Conservation (phyloP, 768 basidiomycete genomes). For the Sistotremastrum suecicum region DNA sequence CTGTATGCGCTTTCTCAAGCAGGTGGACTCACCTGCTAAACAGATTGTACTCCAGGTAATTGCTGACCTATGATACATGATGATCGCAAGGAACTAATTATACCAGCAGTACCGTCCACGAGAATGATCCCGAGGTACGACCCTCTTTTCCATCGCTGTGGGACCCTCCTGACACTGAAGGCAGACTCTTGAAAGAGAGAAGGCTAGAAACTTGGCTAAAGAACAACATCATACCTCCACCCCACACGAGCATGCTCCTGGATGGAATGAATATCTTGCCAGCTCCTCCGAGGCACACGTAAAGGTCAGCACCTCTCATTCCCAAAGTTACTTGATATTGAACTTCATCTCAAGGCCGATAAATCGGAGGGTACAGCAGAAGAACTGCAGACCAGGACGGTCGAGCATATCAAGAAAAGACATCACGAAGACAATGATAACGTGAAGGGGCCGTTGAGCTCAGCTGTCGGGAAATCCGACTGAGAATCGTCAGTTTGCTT, state of each 20-base stretch:
- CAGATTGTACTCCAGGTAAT: too few relatives aligned
- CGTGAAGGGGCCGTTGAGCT: too few relatives aligned
- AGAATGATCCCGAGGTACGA: slow-evolving; percentile 40
- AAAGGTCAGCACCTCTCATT: slow-evolving; percentile 27
- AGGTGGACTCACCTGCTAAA: too few relatives aligned
- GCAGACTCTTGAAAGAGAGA: slow-evolving; percentile 38
- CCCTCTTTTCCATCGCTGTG: neutral
- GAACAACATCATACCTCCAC: slow-evolving; percentile 33
- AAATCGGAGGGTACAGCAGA: slow-evolving; percentile 5
- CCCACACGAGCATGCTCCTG: slow-evolving; percentile 41
- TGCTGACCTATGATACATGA: too few relatives aligned
- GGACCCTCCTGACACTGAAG: neutral
- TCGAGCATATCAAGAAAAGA: slow-evolving; percentile 14
- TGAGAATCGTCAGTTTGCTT: too few relatives aligned
- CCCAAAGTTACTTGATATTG: neutral
- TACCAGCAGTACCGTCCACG: slow-evolving; percentile 33
- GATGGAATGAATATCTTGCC: slow-evolving; percentile 60
- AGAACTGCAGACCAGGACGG: slow-evolving; percentile 11
- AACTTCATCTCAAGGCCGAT: slow-evolving; percentile 13
- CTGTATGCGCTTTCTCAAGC: too few relatives aligned
- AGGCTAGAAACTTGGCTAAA: slow-evolving; percentile 31
- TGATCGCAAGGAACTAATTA: too few relatives aligned
- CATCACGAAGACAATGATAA: slow-evolving; percentile 7
- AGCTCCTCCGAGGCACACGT: slow-evolving; percentile 49
- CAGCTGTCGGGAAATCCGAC: too few relatives aligned